These are phyloP conservation scores for Psilocybe tampanensis DNA, from an alignment of 768 basidiomycete species.

Conservation along the genomic window DNA sequence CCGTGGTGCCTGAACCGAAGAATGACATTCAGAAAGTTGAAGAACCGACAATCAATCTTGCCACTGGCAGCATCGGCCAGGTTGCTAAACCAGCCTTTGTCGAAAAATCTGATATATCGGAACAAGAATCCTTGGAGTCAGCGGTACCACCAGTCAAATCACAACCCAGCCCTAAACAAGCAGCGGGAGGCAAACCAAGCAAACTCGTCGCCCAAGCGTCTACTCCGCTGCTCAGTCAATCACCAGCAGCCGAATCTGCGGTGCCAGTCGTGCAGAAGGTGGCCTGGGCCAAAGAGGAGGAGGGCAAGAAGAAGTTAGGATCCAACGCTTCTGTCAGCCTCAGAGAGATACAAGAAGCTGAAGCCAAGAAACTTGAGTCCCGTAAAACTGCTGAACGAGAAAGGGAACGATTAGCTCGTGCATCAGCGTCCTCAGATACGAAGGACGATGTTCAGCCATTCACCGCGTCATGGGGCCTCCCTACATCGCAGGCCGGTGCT, in stretches of 20 bases:
- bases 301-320: constrained; percentile 56
- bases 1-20: not conserved
- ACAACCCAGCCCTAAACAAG: not conserved
- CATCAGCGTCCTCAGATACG: constrained; percentile 32
- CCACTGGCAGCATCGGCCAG: not conserved
- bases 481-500: constrained; percentile 76
- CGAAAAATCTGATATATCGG: not conserved
- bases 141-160: not conserved
- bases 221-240: not conserved
- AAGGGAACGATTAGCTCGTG: constrained; percentile 60
- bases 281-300: constrained; percentile 73
- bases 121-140: not conserved
- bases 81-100: not conserved
- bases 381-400: constrained; percentile 77
- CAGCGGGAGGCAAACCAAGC: constrained; percentile 1
- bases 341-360: constrained; percentile 94
- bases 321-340: constrained; percentile 60
- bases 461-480: constrained; percentile 82
- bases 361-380: constrained; percentile 78
- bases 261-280: constrained; percentile 40
- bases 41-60: not conserved
- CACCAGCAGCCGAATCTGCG: constrained; percentile 8
- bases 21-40: not conserved
- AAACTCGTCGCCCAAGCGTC: not conserved
- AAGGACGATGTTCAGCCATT: constrained; percentile 65